phyloP scores from a whole-genome alignment of 352 stramenopile genomes.

The Plasmopara viticola region DNA sequence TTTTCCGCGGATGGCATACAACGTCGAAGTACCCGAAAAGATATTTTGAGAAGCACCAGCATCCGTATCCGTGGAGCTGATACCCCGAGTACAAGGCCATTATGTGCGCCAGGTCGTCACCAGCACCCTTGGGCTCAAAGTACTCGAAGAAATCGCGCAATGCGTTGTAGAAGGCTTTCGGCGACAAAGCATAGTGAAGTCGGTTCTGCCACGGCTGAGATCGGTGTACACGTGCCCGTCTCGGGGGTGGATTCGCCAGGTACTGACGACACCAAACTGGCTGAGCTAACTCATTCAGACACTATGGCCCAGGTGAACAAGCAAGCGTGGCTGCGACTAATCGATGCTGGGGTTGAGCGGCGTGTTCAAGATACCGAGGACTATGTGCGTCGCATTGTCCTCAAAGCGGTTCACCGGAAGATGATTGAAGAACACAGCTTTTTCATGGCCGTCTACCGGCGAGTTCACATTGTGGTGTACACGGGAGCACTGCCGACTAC shows the following conservation, averaged over 20 bases:
- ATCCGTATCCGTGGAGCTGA: not conserved
- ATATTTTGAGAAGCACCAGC: not conserved
- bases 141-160: not conserved
- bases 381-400: not conserved
- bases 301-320: not conserved
- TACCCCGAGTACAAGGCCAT: not conserved
- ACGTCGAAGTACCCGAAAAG: not conserved
- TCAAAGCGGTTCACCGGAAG: not conserved
- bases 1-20: not conserved
- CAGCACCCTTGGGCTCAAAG: not conserved
- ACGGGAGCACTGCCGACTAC: not conserved
- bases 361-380: not conserved
- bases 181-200: not conserved
- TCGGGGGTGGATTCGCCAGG: not conserved
- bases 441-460: not conserved
- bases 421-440: not conserved
- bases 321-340: not conserved
- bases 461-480: not conserved
- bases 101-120: not conserved
- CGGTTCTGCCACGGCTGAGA: not conserved
- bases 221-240: not conserved
- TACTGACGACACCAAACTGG: not conserved
- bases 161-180: not conserved
- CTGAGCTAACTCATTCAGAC: not conserved
- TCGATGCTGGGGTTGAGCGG: not conserved